Conservation (phyloP, 495 filamentous ascomycete species). For the Bathelium albidoporum region DNA sequence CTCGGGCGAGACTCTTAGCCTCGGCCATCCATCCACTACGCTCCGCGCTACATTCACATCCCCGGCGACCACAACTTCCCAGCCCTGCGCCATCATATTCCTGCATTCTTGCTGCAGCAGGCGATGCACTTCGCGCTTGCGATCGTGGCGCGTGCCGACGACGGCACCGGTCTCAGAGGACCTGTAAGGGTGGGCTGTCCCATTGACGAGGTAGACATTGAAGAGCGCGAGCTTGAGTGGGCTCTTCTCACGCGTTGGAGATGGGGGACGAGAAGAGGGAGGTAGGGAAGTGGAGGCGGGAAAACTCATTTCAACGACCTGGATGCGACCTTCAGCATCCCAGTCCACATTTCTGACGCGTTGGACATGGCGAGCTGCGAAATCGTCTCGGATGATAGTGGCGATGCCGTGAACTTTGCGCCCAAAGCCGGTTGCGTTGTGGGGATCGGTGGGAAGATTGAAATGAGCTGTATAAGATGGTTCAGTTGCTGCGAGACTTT, state of each 20-base stretch:
- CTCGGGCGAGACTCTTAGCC: conserved; percentile 30
- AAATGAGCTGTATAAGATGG: conserved; percentile 35
- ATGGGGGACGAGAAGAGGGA: neutral
- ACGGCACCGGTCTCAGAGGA: conserved; percentile 31
- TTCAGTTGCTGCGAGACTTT: neutral
- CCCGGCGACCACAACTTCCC: conserved; percentile 35
- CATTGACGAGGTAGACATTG: conserved; percentile 46
- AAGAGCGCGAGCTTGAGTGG: conserved; percentile 29
- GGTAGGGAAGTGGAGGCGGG: neutral
- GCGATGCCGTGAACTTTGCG: conserved; percentile 44
- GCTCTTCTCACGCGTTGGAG: neutral
- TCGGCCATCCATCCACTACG: conserved; percentile 35
- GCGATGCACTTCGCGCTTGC: conserved; percentile 39
- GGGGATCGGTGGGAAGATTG: conserved; percentile 36
- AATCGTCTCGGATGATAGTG: conserved; percentile 37
- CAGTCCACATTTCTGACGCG: conserved; percentile 31
- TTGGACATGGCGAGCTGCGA: conserved; percentile 18
- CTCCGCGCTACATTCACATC: conserved; percentile 42
- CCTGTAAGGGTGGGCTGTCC: conserved; percentile 38
- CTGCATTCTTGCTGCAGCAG: conserved; percentile 34
- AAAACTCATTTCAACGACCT: conserved; percentile 30
- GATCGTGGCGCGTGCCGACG: conserved; percentile 37
- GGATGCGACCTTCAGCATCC: conserved; percentile 44
- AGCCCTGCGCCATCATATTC: conserved; percentile 30
- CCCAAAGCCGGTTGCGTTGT: conserved; percentile 39